A percentile compares a stretch with the other conserved stretches of the same genome.
These are phyloP conservation scores for Nemania abortiva DNA, from an alignment of 2,329 filamentous ascomycete genomes.

Conservation along the genomic window DNA sequence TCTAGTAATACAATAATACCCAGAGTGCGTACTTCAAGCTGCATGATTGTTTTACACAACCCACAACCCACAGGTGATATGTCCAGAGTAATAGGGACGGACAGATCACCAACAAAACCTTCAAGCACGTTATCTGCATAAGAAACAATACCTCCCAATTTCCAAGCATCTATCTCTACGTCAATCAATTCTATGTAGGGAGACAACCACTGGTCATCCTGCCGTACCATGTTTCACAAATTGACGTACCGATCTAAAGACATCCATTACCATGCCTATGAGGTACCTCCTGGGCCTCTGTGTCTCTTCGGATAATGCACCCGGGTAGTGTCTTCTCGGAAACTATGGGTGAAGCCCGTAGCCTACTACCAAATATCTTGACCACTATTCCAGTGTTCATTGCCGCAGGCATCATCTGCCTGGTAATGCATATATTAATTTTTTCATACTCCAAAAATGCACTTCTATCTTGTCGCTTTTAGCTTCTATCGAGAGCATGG, in stretches of 20 bases:
- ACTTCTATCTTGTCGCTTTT: background rate
- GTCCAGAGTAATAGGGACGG: background rate
- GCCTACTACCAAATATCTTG: slow-evolving; percentile 3
- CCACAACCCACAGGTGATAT: background rate
- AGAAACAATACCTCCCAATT: background rate
- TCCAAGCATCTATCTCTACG: background rate
- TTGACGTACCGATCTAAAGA: slow-evolving; percentile 21
- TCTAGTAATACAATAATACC: background rate
- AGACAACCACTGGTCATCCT: slow-evolving; percentile 16
- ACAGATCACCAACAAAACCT: background rate
- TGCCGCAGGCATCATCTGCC: slow-evolving; percentile 9
- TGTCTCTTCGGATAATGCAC: slow-evolving; percentile 38
- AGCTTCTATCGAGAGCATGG: background rate
- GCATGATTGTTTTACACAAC: background rate
- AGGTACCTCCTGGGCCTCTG: background rate
- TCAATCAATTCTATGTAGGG: background rate
- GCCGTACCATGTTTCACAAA: slow-evolving; percentile 37
- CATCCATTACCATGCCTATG: slow-evolving; percentile 10
- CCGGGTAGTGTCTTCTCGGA: slow-evolving; percentile 28
- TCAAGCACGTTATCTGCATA: background rate
- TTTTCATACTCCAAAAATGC: background rate
- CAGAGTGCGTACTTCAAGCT: background rate
- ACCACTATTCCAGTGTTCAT: background rate
- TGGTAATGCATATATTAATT: background rate
- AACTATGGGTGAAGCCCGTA: background rate